Percentiles rank a stretch among this genome's conserved stretches.
These are phyloP conservation scores for Quercus aquifolioides DNA, from an alignment of 306 rosid genomes.

Conservation along the genomic window DNA sequence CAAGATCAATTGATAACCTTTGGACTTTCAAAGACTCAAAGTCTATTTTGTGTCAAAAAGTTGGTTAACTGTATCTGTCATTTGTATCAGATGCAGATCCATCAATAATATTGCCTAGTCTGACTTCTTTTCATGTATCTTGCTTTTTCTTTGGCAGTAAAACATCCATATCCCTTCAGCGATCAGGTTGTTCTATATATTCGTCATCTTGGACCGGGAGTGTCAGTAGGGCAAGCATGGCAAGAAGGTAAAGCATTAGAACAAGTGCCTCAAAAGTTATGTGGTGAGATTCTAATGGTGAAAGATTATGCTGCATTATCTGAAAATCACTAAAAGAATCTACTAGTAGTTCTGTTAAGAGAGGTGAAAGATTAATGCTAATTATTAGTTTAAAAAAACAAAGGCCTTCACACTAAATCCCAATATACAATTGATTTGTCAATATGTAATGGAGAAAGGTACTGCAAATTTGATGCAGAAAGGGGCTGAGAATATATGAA, in stretches of 20 bases:
- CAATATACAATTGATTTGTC: neutral
- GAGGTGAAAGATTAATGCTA: neutral
- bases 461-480: neutral
- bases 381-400: neutral
- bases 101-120: neutral
- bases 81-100: neutral
- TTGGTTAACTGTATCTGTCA: neutral
- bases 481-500: neutral
- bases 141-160: conserved; percentile 43
- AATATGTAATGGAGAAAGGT: neutral
- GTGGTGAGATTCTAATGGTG: conserved; percentile 71
- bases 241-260: conserved; percentile 79
- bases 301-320: conserved; percentile 44
- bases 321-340: conserved; percentile 17
- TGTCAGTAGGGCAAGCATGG: conserved; percentile 86
- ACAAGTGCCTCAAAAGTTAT: conserved; percentile 73
- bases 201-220: conserved; percentile 71
- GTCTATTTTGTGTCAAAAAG: neutral
- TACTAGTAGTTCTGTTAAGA: neutral
- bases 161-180: conserved; percentile 74
- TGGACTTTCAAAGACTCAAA: neutral
- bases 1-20: neutral
- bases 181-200: conserved; percentile 70
- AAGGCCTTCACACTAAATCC: neutral
- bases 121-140: neutral